These are phyloP conservation scores for Hygrophorus pudorinus DNA, from an alignment of 768 basidiomycete genomes.

Conservation along the genomic window DNA sequence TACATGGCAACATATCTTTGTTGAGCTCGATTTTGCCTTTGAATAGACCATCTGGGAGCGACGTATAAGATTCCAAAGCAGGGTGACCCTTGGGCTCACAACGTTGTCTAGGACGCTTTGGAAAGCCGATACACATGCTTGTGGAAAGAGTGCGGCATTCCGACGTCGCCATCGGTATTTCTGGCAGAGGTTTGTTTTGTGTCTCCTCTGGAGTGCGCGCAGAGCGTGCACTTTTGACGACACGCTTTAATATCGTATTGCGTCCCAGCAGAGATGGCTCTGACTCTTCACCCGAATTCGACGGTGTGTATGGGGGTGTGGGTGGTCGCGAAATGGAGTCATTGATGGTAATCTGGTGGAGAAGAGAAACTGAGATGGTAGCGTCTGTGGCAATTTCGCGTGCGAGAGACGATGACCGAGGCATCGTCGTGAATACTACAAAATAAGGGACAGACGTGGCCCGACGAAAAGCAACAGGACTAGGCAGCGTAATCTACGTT, in stretches of 20 bases:
- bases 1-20: slow-evolving; percentile 51
- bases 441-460: slow-evolving; percentile 57
- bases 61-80: slow-evolving; percentile 32
- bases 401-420: slow-evolving; percentile 41
- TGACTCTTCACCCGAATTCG: slow-evolving; percentile 33
- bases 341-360: slow-evolving; percentile 49
- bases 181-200: slow-evolving; percentile 30
- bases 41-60: slow-evolving; percentile 59
- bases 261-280: slow-evolving; percentile 14
- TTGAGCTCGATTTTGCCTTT: slow-evolving; percentile 47
- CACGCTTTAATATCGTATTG: slow-evolving; percentile 24
- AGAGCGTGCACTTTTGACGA: slow-evolving; percentile 22
- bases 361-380: slow-evolving; percentile 55
- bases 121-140: slow-evolving; percentile 56
- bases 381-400: slow-evolving; percentile 64
- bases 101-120: slow-evolving; percentile 50
- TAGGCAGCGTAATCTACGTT: slow-evolving; percentile 53
- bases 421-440: slow-evolving; percentile 61
- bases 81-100: slow-evolving; percentile 31
- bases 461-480: slow-evolving; percentile 50
- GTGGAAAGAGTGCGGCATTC: slow-evolving; percentile 39
- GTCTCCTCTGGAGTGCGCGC: slow-evolving; percentile 23
- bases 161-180: slow-evolving; percentile 26
- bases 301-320: slow-evolving; percentile 40
- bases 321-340: slow-evolving; percentile 31